phyloP scores from a whole-genome alignment of 1,284 basidiomycete genomes.

The Puccinia triticina region DNA sequence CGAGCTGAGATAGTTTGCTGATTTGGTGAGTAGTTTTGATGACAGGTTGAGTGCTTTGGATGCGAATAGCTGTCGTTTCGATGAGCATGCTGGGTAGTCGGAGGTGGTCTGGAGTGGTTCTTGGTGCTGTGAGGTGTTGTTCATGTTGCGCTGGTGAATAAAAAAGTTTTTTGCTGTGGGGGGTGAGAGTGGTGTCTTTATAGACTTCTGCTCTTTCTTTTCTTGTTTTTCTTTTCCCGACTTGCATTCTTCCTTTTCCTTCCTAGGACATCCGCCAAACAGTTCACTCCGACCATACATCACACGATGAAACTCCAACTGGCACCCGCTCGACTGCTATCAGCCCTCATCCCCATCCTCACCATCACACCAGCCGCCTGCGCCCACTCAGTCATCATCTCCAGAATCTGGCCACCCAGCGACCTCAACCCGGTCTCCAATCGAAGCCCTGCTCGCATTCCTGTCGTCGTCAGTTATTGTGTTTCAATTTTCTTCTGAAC shows the following conservation, averaged over 20 bases:
- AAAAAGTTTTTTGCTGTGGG: neutral
- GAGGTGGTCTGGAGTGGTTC: neutral
- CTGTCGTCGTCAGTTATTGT: constrained; percentile 21
- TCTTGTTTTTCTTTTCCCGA: too few species aligned
- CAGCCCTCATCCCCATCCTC: neutral
- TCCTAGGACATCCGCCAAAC: too few species aligned
- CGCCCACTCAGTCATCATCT: neutral
- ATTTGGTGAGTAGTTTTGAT: constrained; percentile 44
- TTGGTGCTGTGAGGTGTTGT: neutral
- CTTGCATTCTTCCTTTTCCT: too few species aligned
- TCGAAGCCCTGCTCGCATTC: neutral
- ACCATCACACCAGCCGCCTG: neutral
- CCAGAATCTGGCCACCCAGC: neutral
- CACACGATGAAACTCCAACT: neutral
- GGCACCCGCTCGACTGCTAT: too few species aligned
- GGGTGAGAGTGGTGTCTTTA: too few species aligned
- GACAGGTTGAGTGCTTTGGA: constrained; percentile 39
- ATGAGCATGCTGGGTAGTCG: neutral
- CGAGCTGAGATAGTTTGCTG: constrained; percentile 31
- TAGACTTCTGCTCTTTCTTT: too few species aligned
- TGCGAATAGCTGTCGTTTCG: constrained; percentile 12
- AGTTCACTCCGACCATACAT: too few species aligned
- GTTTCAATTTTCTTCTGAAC: neutral
- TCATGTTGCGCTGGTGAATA: too few species aligned
- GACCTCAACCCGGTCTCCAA: neutral